Evolutionary conservation across 208 protist genomes (phyloP), one percentile per base, ranked within the genome.

Genomic region (Jaenimonas drosophilae): DNA sequence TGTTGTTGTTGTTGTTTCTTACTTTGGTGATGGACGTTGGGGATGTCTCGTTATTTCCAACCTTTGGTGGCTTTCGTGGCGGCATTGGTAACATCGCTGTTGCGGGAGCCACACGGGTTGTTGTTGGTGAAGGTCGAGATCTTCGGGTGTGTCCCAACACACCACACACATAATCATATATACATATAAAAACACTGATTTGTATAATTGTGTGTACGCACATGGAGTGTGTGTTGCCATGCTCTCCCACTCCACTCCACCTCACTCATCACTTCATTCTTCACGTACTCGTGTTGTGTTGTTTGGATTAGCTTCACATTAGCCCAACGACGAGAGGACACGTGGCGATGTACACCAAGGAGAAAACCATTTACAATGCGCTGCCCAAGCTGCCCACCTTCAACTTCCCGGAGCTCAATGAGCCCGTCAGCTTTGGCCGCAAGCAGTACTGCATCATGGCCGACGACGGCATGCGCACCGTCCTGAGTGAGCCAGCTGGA

Each of bases 371-470:
- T 36, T 87, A 92, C 51, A 86, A 92, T 50, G 84, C 84, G 14
- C 62, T 92, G 36, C 84, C 84, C 3, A 92, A 87, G 59, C 66
- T 92, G 38, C 84, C 84, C 11, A 64, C 66, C 11, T 92, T 77
- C 59, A 62, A 76, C 43, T 92, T 92, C 47, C 39, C 71, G 0
- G 76, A 88, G 59, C 68, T 89, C 37, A 53, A 85, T 12, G 65
- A 76, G 16, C 75, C 77, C 19, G 42, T 49, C 28, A 71, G 59
- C 9, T 43, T 69, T 41, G 58, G 62, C 1, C 43, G 55, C 17
- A 59, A 51, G 28, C 71, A 88, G 24, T 67, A 72, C 32, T 88
- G 75, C 59, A 59, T 59, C 25, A 37, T 79, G 21, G 51, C 59
- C 39, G 49, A 64, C 2, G 70, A 73, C n/a, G 78, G 84, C 31